phyloP scores from a whole-genome alignment of 257 asterid genomes.

The Solanum bukasovii region DNA sequence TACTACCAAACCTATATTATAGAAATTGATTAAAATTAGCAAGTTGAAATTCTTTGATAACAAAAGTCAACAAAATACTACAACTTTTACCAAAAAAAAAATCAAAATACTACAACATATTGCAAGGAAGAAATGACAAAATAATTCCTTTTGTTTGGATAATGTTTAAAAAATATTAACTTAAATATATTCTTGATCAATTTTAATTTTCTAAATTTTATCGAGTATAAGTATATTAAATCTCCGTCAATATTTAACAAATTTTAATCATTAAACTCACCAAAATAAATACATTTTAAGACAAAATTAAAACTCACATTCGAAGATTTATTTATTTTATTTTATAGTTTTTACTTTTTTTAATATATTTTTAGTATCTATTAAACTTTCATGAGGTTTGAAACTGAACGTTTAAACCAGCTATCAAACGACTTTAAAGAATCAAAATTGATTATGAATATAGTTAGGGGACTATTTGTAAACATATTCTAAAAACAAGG shows the following conservation, averaged over 20 bases:
- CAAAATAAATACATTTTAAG: too few species aligned
- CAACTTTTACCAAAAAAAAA: too few species aligned
- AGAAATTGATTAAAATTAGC: not conserved
- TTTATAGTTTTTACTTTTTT: too few species aligned
- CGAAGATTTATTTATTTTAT: not conserved
- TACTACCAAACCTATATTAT: not conserved
- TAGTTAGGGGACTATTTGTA: not conserved
- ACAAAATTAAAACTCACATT: not conserved
- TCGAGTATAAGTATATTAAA: not conserved
- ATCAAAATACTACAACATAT: not conserved
- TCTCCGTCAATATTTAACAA: not conserved
- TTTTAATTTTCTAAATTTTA: not conserved
- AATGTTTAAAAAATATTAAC: not conserved
- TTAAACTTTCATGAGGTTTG: not conserved
- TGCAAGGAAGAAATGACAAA: not conserved
- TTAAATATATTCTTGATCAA: not conserved
- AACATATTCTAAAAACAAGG: not conserved
- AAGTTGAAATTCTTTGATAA: not conserved
- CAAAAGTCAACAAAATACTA: not conserved
- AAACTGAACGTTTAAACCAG: fast-evolving
- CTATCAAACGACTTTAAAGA: not conserved
- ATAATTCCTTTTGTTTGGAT: not conserved
- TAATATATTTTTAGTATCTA: not conserved
- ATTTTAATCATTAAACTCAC: not conserved
- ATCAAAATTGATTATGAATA: not conserved